These are phyloP conservation scores for Gastrolobium bilobum DNA, from an alignment of 306 rosid species.

Conservation along the genomic window DNA sequence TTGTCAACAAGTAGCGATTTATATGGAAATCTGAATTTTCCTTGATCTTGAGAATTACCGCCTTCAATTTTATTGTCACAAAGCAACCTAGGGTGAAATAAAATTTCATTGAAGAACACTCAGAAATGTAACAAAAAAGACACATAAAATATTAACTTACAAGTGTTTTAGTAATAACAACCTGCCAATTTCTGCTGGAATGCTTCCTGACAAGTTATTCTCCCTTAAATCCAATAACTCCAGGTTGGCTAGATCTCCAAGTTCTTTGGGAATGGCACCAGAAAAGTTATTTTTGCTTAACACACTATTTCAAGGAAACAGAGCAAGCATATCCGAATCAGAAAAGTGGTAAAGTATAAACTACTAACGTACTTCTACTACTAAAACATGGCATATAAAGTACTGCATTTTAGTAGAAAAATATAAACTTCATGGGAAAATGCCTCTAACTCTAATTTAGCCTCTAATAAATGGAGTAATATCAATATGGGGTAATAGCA, in stretches of 20 bases:
- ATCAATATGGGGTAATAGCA: not conserved
- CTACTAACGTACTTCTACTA: not conserved
- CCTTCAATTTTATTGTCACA: constrained; percentile 70
- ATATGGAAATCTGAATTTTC: constrained; percentile 53
- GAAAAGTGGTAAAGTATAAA: constrained; percentile 2
- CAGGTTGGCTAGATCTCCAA: constrained; percentile 68
- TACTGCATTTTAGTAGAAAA: not conserved
- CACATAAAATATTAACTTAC: constrained; percentile 64
- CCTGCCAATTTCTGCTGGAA: constrained; percentile 73
- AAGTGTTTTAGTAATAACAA: constrained; percentile 66
- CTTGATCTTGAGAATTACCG: constrained; percentile 58
- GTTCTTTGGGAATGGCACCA: constrained; percentile 83
- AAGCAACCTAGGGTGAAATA: constrained; percentile 65
- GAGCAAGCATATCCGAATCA: constrained; percentile 34
- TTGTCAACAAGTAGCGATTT: constrained; percentile 60
- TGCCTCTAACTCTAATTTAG: not conserved
- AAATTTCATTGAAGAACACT: constrained; percentile 44
- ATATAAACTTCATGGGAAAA: not conserved
- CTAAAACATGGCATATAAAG: not conserved
- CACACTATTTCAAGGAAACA: constrained; percentile 63
- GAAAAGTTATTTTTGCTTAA: constrained; percentile 73
- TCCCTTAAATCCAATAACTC: constrained; percentile 86
- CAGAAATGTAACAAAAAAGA: constrained; percentile 10
- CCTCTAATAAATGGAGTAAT: not conserved
- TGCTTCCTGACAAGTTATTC: constrained; percentile 72